These are phyloP conservation scores for Calocybe indica DNA, from an alignment of 768 basidiomycete genomes.

Conservation along the genomic window DNA sequence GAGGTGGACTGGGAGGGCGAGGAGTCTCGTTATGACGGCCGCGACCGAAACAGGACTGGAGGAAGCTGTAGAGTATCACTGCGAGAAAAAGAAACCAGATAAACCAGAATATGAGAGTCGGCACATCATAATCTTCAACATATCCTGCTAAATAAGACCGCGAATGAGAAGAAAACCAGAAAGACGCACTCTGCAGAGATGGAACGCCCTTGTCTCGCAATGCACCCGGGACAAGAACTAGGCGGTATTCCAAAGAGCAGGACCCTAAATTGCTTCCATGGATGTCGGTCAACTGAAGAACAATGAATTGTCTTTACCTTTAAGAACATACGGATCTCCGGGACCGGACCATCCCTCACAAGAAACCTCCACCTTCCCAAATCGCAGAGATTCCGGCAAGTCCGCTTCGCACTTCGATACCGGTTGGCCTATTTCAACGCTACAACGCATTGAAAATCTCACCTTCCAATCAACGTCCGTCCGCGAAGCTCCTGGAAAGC, in stretches of 20 bases:
- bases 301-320: slow-evolving; percentile 43
- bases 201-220: slow-evolving; percentile 28
- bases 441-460: slow-evolving; percentile 15
- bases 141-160: not conserved
- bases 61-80: slow-evolving; percentile 50
- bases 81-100: slow-evolving; percentile 50
- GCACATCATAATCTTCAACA: slow-evolving; percentile 37
- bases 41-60: slow-evolving; percentile 47
- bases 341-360: slow-evolving; percentile 89
- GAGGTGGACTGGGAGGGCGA: slow-evolving; percentile 25
- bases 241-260: slow-evolving; percentile 79
- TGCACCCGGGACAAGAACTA: slow-evolving; percentile 59
- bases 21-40: slow-evolving; percentile 11
- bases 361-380: slow-evolving; percentile 79
- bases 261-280: slow-evolving; percentile 48
- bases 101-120: slow-evolving; percentile 45
- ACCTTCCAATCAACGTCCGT: slow-evolving; percentile 91
- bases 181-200: slow-evolving; percentile 4
- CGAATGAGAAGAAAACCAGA: not conserved
- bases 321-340: slow-evolving; percentile 80
- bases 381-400: slow-evolving; percentile 72
- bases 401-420: slow-evolving; percentile 79
- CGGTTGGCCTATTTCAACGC: not conserved
- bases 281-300: not conserved
- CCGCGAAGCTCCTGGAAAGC: slow-evolving; percentile 65